Conservation (phyloP, 257 asterid species). For the Solanum virginianum region DNA sequence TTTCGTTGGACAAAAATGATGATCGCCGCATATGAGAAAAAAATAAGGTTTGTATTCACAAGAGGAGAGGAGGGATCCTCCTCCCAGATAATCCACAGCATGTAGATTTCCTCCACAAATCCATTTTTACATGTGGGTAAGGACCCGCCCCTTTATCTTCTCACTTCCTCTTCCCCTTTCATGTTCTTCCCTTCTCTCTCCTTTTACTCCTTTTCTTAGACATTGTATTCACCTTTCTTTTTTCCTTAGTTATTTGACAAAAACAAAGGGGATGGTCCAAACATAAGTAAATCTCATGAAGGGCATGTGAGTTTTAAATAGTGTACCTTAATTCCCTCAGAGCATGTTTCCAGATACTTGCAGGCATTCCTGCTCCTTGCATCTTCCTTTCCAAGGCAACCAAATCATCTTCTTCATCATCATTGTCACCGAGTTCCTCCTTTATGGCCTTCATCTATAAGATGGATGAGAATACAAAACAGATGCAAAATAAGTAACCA, state of each 20-base stretch:
- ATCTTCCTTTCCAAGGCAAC: constrained; percentile 92
- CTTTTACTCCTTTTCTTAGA: not conserved
- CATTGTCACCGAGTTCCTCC: constrained; percentile 97
- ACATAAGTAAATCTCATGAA: not conserved
- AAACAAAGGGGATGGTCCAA: not conserved
- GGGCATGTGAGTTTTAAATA: not conserved
- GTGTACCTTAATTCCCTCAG: constrained; percentile 81
- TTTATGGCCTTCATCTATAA: constrained; percentile 95
- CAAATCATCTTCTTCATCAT: constrained; percentile 93
- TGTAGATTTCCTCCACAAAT: not conserved
- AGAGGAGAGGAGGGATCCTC: not conserved
- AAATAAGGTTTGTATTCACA: not conserved
- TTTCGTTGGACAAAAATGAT: not conserved
- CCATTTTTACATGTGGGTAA: not conserved
- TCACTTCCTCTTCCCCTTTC: not conserved
- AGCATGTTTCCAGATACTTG: constrained; percentile 92
- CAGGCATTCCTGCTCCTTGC: constrained; percentile 95
- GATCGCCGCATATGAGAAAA: not conserved
- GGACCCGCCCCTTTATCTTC: not conserved
- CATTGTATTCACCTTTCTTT: not conserved
- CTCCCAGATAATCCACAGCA: not conserved
- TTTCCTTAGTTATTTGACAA: not conserved
- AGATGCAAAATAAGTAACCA: not conserved
- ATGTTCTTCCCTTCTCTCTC: not conserved
- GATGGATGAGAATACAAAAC: constrained; percentile 8